phyloP scores from a whole-genome alignment of 2,329 filamentous ascomycete species.

The Coccinonectria pachysandricola region DNA sequence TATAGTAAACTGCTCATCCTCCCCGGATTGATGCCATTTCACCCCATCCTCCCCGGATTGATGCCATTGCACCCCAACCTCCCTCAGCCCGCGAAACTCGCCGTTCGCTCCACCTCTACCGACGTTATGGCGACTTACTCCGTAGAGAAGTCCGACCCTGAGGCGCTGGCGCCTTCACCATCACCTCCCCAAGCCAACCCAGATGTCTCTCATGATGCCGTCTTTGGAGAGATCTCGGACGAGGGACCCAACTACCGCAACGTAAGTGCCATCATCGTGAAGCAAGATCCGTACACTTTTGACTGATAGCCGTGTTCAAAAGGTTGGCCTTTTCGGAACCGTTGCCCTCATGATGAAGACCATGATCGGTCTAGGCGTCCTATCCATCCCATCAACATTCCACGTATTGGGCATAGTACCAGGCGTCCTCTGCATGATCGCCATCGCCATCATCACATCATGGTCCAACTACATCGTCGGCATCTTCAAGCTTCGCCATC shows the following conservation, averaged over 20 bases:
- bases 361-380: neutral
- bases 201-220: neutral
- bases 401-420: neutral
- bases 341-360: slow-evolving; percentile 1
- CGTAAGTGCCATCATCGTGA: neutral
- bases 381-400: neutral
- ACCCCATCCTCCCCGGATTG: no score
- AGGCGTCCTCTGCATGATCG: neutral
- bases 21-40: no score
- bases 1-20: no score
- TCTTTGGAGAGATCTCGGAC: neutral
- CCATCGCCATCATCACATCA: slow-evolving; percentile 2
- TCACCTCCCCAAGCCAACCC: no score
- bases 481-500: slow-evolving; percentile 39
- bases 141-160: no score
- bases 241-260: neutral
- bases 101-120: no score
- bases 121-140: no score
- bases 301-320: neutral
- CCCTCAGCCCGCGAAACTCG: no score
- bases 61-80: no score
- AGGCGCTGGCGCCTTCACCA: no score
- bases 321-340: neutral
- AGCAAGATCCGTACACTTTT: neutral
- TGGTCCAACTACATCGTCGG: slow-evolving; percentile 38